phyloP scores from a whole-genome alignment of 1,284 basidiomycete species.

The Ceratobasidium sp. region DNA sequence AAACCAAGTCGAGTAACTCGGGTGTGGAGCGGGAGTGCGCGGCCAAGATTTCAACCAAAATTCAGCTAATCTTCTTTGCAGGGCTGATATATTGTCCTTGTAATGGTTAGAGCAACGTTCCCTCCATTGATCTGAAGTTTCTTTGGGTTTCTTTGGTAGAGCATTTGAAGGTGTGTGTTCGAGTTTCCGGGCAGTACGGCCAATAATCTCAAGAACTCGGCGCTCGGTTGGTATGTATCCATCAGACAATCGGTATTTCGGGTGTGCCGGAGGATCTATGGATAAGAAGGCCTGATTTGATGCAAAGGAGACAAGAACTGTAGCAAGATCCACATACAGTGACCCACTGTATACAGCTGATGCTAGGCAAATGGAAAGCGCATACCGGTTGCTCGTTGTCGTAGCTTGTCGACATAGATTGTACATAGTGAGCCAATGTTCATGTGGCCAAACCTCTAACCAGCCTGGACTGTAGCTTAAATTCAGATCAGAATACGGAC shows the following conservation, averaged over 20 bases:
- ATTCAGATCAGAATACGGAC: neutral
- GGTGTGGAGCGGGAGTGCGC: neutral
- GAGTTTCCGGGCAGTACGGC: too few species aligned
- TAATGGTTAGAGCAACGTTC: too few species aligned
- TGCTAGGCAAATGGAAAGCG: neutral
- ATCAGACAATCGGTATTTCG: neutral
- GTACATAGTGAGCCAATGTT: constrained; percentile 16
- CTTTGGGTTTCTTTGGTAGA: neutral
- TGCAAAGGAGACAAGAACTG: constrained; percentile 8
- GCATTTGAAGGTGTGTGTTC: neutral
- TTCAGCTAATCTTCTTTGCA: neutral
- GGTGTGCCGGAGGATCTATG: neutral
- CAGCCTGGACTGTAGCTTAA: neutral
- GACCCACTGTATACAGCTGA: neutral
- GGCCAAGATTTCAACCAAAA: neutral
- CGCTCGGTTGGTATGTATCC: neutral
- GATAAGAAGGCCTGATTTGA: neutral
- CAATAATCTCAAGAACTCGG: neutral
- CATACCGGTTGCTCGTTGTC: neutral
- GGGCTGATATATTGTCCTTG: neutral
- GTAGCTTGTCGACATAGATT: neutral
- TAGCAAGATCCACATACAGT: neutral
- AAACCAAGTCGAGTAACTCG: neutral
- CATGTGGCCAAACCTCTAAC: neutral
- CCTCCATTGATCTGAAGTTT: too few species aligned